Evolutionary conservation across 2,329 filamentous ascomycete species (phyloP).

Genomic region (Gnomoniopsis smithogilvyi): DNA sequence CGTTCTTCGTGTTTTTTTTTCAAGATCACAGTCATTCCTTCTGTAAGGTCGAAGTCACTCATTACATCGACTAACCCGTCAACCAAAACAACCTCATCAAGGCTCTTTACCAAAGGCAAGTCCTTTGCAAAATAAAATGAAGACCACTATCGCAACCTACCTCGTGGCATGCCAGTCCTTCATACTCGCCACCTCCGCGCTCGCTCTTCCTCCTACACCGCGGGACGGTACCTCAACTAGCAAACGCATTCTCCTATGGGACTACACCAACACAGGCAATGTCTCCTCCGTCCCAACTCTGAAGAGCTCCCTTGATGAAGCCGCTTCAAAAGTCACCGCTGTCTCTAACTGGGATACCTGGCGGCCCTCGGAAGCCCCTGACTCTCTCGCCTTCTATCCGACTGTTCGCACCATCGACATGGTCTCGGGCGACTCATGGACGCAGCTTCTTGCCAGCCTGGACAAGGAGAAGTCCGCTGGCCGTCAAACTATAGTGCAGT

Average conservation of each 20-base stretch:
- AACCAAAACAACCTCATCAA: not conserved
- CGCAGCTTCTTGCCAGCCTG: conserved; percentile 24
- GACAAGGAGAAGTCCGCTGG: conserved; percentile 18
- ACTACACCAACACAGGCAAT: conserved; percentile 30
- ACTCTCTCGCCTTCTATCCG: conserved; percentile 35
- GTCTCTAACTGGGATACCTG: conserved; percentile 41
- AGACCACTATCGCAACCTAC: not conserved
- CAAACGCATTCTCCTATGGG: conserved; percentile 40
- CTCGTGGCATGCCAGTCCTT: not conserved
- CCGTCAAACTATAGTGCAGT: conserved; percentile 34
- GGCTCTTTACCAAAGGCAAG: not conserved
- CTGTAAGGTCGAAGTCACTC: not conserved
- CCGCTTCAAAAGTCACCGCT: conserved; percentile 29
- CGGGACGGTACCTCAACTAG: not conserved
- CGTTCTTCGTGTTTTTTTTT: not conserved
- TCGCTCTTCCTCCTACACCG: not conserved
- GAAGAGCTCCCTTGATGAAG: conserved; percentile 22
- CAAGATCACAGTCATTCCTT: not conserved
- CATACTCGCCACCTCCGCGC: not conserved
- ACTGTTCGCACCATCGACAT: conserved; percentile 37
- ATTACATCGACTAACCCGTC: not conserved
- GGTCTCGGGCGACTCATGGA: conserved; percentile 36
- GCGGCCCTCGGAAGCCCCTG: conserved; percentile 33
- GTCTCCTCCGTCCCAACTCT: conserved; percentile 17
- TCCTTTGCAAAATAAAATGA: not conserved